Percentiles rank a stretch among this genome's conserved stretches.
phyloP scores from a whole-genome alignment of 148 eudicot genomes.

The Nepenthes gracilis region DNA sequence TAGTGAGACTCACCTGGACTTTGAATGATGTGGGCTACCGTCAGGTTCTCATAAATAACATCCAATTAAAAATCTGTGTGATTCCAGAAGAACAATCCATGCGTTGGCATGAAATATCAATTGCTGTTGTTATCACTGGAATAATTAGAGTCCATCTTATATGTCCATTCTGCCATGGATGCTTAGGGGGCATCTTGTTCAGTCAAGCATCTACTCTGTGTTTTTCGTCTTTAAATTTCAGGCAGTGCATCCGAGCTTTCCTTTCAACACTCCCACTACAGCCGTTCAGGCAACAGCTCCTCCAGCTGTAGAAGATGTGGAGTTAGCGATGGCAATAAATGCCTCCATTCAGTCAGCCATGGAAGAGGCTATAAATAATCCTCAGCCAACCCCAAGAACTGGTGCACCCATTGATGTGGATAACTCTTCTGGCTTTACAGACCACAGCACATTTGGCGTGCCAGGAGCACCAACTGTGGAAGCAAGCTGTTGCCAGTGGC shows the following conservation, averaged over 20 bases:
- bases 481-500: constrained; percentile 11
- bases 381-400: constrained; percentile 3
- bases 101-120: no score
- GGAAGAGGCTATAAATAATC: constrained; percentile 10
- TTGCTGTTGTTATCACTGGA: no score
- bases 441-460: background rate
- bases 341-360: constrained; percentile 43
- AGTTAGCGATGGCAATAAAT: constrained; percentile 35
- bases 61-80: no score
- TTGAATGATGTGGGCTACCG: no score
- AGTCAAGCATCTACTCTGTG: background rate
- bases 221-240: constrained; percentile 9
- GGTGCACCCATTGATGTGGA: constrained; percentile 18
- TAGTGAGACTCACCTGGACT: no score
- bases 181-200: background rate
- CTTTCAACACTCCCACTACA: constrained; percentile 29
- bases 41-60: no score
- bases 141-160: no score
- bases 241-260: constrained; percentile 38
- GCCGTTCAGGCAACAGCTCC: constrained; percentile 19
- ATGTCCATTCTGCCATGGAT: background rate
- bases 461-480: constrained; percentile 4
- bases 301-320: constrained; percentile 28
- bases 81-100: no score
- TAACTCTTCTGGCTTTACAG: background rate